Base-by-base conservation (phyloP, 768 basidiomycete genomes). In the Cystofilobasidium capitatum region DNA sequence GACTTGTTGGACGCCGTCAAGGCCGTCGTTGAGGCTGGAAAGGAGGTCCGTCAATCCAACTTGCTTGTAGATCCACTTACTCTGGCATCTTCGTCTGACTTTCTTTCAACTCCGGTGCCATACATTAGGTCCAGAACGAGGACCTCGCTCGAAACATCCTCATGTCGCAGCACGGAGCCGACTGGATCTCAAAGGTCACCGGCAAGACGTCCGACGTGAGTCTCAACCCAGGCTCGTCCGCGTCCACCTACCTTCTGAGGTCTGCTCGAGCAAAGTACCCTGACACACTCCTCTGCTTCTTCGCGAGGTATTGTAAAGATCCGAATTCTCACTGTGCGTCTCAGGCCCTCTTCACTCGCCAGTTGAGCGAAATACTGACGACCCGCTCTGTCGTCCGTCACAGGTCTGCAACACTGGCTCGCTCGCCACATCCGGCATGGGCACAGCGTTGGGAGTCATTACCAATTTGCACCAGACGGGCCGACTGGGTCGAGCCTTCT, bases 351-450 rank as follows among this genome's bases (percentile, higher is more conserved):
- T 22, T 49, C 2, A 31, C 10, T 62, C 37, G 24, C 17, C 44
- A 16, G 16, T 10, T 29, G 22, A 31, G n/a, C n/a, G n/a, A n/a
- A n/a, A n/a, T n/a, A 8, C 31, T 33, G 22, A 47, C 37, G 31
- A 17, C 8, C 1, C 31, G 22, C 9, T 7, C 7, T 17, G n/a
- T 22, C 33, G 24, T 24, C n/a, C 36, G 22, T 13, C 35, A 2
- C 39, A 42, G 20, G 90, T 97, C 14, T 97, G 93, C 79, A 97
- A 97, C 76, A 98, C 93, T n/a, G 93, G 93, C 5, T 90, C 88
- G 29, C 81, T 98, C 70, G 93, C 94, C 1, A 96, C 92, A 13
- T 94, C 91, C 36, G 93, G 92, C 26, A 94, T 96, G 77, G 93
- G 93, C 20, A 98, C 93, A 1, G 93, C 93, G 2, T 79, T 98